Percentiles rank a stretch among this genome's conserved stretches.
Evolutionary conservation across 768 basidiomycete species (phyloP).

Genomic region (Lactarius hatsudake): DNA sequence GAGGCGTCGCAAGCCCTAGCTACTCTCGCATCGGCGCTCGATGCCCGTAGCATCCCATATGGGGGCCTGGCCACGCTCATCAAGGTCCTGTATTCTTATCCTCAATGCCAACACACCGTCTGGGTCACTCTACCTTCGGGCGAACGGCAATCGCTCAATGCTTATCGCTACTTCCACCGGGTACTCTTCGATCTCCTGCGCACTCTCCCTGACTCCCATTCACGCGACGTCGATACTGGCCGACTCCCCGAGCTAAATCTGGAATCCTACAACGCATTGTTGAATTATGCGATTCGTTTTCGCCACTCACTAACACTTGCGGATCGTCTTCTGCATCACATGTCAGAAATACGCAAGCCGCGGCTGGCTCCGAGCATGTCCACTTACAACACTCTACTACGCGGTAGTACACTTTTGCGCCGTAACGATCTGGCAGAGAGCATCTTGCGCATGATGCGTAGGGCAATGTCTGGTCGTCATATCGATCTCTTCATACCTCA

Average conservation of each 20-base stretch:
- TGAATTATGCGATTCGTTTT: conserved; percentile 65
- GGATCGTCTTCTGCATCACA: conserved; percentile 50
- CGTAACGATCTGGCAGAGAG: conserved; percentile 42
- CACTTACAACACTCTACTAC: conserved; percentile 59
- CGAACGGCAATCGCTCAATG: conserved; percentile 22
- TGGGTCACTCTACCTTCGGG: conserved; percentile 28
- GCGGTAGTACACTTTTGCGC: conserved; percentile 52
- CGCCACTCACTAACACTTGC: conserved; percentile 51
- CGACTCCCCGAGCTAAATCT: conserved; percentile 38
- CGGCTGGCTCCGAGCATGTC: conserved; percentile 44
- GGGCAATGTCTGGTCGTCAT: conserved; percentile 26
- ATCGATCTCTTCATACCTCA: background rate
- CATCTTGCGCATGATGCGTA: conserved; percentile 39
- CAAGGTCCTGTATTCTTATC: conserved; percentile 27
- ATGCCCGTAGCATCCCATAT: conserved; percentile 12
- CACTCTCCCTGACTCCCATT: conserved; percentile 10
- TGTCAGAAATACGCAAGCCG: conserved; percentile 44
- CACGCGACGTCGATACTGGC: background rate
- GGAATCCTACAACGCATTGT: conserved; percentile 55
- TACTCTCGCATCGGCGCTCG: conserved; percentile 19
- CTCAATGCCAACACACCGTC: conserved; percentile 29
- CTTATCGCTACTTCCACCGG: conserved; percentile 34
- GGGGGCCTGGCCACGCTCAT: conserved; percentile 22
- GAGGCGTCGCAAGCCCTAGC: conserved; percentile 27
- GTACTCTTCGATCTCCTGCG: conserved; percentile 33